Conservation (phyloP, 331 rosid species). For the Pyracantha coccinea region DNA sequence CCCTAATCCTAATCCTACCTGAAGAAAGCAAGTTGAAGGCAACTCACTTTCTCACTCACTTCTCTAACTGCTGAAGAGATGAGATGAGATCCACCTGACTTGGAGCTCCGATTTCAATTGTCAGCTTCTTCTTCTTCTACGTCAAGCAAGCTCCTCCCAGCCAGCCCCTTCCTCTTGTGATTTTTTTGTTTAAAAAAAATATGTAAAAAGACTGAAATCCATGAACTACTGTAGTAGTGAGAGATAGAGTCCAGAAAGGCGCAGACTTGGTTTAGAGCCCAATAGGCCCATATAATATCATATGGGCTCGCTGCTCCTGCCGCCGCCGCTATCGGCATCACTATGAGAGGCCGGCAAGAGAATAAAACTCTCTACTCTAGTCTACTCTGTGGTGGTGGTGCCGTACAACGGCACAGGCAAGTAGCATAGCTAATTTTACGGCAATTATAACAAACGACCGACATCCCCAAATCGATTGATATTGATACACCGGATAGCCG, state of each 20-base stretch:
- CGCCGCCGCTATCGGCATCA: too few species aligned
- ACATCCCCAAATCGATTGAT: too few species aligned
- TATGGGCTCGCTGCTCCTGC: neutral
- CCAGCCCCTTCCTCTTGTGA: neutral
- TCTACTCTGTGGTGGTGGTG: too few species aligned
- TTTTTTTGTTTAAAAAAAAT: too few species aligned
- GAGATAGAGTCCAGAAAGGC: neutral
- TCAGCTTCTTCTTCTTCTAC: neutral
- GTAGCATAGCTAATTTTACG: too few species aligned
- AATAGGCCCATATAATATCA: neutral
- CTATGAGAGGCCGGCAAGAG: too few species aligned
- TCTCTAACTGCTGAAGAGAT: neutral
- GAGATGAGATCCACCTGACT: neutral
- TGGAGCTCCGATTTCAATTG: neutral
- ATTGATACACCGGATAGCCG: too few species aligned
- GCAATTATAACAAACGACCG: too few species aligned
- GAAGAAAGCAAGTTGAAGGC: neutral
- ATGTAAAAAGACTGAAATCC: too few species aligned
- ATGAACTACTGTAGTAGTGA: neutral
- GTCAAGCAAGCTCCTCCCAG: neutral
- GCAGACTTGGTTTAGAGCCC: neutral
- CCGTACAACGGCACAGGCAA: too few species aligned
- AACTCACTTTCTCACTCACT: constrained; percentile 4
- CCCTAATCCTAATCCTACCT: too few species aligned
- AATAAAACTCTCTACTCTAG: too few species aligned